Evolutionary conservation across 1,284 basidiomycete species (phyloP), one percentile per base, ranked within the genome.

Genomic region (Neonothopanus nambi): DNA sequence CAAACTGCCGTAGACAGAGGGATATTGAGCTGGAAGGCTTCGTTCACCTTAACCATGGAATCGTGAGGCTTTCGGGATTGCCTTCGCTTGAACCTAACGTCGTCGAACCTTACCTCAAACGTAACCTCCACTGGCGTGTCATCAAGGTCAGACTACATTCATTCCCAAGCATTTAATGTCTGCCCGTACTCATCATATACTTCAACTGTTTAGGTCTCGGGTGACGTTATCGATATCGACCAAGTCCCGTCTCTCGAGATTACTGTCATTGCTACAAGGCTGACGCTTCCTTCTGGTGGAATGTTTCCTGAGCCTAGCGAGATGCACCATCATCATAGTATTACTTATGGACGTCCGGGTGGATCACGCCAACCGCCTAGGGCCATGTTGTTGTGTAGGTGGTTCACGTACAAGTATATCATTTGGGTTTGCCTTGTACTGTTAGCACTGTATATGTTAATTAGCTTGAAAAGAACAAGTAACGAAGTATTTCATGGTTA

Each of bases 1-100:
- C 63, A n/a, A n/a, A n/a, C n/a, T n/a, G n/a, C n/a, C n/a, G n/a
- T n/a, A 17, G 77, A 76, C 55, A 56, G 20, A 39, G 55, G 12
- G 67, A 72, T 33, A 57, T 78, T 13, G 62, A 77, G 37, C 67
- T 73, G 47, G 77, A 84, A 65, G 81, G 82, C 6, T 84, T 85
- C 67, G 72, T 82, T 15, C 72, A 76, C 57, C 65, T 80, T 36
- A 74, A 74, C 48, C 59, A 69, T 3, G 68, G 61, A 7, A 67
- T 77, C 40, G 60, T 61, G 20, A 55, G 63, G 12, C 61, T 62
- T 23, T 66, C 66, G 0, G 60, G 64, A 1, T 42, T 72, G 39
- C 41, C 51, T 5, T 68, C 72, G 7, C 64, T 72, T 36, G 65
- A 72, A 1, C 70, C 71, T 0, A 60, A 58, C 13, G 67, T 64